Percentiles rank a stretch among this genome's conserved stretches.
Evolutionary conservation across 2,329 filamentous ascomycete genomes (phyloP).

Genomic region (Calcarisporium arbuscula): DNA sequence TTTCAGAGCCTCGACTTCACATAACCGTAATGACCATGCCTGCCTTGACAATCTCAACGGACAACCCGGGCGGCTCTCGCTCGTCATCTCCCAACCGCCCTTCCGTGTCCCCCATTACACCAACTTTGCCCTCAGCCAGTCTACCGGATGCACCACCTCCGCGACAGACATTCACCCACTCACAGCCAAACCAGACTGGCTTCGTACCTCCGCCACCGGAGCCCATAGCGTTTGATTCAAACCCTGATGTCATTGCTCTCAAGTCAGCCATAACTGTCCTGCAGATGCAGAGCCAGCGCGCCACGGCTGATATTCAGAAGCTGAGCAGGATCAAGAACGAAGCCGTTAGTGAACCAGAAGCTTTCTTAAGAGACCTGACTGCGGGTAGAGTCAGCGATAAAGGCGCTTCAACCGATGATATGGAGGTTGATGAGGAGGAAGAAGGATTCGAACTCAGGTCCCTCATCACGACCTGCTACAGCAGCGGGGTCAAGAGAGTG

Average conservation of each 20-base stretch:
- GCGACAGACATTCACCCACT: slow-evolving; percentile 38
- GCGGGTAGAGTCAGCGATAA: slow-evolving; percentile 52
- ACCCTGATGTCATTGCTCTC: slow-evolving; percentile 82
- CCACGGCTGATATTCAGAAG: slow-evolving; percentile 65
- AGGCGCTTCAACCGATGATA: slow-evolving; percentile 20
- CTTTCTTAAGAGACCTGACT: slow-evolving; percentile 63
- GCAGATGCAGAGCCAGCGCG: slow-evolving; percentile 77
- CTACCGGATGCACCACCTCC: slow-evolving; percentile 16
- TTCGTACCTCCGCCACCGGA: slow-evolving; percentile 42
- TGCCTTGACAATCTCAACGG: slow-evolving; percentile 24
- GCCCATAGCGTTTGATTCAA: slow-evolving; percentile 54
- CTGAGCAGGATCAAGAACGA: slow-evolving; percentile 64
- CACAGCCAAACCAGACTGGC: slow-evolving; percentile 33
- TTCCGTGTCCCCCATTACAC: slow-evolving; percentile 50
- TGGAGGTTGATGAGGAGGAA: slow-evolving; percentile 19
- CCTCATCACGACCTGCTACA: slow-evolving; percentile 15
- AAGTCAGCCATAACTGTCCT: slow-evolving; percentile 79
- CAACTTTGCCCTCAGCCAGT: slow-evolving; percentile 35
- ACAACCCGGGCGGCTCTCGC: slow-evolving; percentile 21
- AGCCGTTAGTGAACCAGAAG: slow-evolving; percentile 64
- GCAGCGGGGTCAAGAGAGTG: slow-evolving; percentile 37
- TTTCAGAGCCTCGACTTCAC: too few relatives aligned
- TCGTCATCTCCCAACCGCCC: slow-evolving; percentile 41
- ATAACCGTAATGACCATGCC: too few relatives aligned
- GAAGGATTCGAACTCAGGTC: too few relatives aligned